Conservation (phyloP, 805 yeast genomes). For the Metschnikowia anglica region DNA sequence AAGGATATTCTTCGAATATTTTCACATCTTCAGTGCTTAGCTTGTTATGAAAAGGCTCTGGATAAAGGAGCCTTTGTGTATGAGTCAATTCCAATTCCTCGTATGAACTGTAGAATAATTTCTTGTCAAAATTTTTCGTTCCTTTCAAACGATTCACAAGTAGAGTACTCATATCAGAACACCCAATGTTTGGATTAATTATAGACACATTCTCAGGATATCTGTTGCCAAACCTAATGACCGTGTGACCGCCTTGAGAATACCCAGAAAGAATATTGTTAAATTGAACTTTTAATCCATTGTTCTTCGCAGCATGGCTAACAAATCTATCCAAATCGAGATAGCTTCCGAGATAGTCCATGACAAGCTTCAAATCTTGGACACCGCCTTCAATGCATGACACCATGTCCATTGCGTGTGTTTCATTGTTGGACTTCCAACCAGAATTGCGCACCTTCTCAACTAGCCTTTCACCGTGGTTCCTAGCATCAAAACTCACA, state of each 20-base stretch:
- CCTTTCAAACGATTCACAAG: conserved; percentile 40
- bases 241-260: conserved; percentile 59
- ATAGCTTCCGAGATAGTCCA: conserved; percentile 45
- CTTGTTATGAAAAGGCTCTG: conserved; percentile 34
- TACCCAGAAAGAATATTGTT: conserved; percentile 47
- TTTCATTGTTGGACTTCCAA: conserved; percentile 49
- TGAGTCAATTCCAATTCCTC: conserved; percentile 33
- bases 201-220: conserved; percentile 39
- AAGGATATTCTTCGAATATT: conserved; percentile 37
- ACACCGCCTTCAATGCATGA: conserved; percentile 49
- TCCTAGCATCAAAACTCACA: conserved; percentile 52
- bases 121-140: conserved; percentile 26
- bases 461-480: conserved; percentile 52
- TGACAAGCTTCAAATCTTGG: conserved; percentile 43
- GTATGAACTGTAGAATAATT: conserved; percentile 34
- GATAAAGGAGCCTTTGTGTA: conserved; percentile 29
- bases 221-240: conserved; percentile 43
- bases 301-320: conserved; percentile 14
- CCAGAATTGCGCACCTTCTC: conserved; percentile 34
- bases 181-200: conserved; percentile 52
- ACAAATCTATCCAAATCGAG: conserved; percentile 34
- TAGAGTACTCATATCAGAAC: conserved; percentile 46
- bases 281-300: conserved; percentile 26
- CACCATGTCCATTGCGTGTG: conserved; percentile 53
- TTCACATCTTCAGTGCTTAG: conserved; percentile 29